These are phyloP conservation scores for Trichosanthes truncata DNA, from an alignment of 306 rosid species.

Conservation along the genomic window DNA sequence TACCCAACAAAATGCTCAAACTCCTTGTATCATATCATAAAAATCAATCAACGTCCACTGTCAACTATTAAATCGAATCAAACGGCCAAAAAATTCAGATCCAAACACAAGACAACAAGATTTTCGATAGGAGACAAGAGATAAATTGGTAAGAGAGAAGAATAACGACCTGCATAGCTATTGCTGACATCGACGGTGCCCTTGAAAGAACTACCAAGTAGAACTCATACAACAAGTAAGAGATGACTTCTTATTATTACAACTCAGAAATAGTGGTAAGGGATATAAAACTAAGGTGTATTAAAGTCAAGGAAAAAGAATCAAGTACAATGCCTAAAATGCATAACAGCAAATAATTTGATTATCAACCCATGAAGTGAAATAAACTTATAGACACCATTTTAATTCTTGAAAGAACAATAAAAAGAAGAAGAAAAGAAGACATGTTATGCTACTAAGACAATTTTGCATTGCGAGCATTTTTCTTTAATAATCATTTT, in stretches of 20 bases:
- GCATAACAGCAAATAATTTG: conserved; percentile 3
- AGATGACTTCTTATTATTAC: not conserved
- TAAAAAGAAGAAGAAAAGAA: conserved; percentile 18
- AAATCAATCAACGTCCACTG: too few relatives aligned
- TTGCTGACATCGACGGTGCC: too few relatives aligned
- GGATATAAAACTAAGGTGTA: not conserved
- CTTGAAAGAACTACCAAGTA: too few relatives aligned
- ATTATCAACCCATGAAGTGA: conserved; percentile 11
- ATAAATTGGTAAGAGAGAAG: too few relatives aligned
- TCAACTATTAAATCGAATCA: too few relatives aligned
- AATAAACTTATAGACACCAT: conserved; percentile 29
- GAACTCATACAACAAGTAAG: not conserved
- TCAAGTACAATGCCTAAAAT: not conserved
- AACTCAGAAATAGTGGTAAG: not conserved
- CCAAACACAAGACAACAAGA: too few relatives aligned
- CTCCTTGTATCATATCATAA: too few relatives aligned
- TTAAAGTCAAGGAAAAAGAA: not conserved
- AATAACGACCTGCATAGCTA: too few relatives aligned
- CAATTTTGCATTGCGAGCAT: conserved; percentile 22
- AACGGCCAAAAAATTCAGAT: too few relatives aligned
- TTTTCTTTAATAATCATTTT: conserved; percentile 21
- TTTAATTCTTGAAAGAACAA: conserved; percentile 26
- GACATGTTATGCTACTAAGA: conserved; percentile 15
- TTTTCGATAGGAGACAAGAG: too few relatives aligned
- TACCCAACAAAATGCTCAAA: too few relatives aligned